Percentiles rank a stretch among this genome's conserved stretches.
These are phyloP conservation scores for Ambrosiella beaveri DNA, from an alignment of 2,329 filamentous ascomycete genomes.

Conservation along the genomic window DNA sequence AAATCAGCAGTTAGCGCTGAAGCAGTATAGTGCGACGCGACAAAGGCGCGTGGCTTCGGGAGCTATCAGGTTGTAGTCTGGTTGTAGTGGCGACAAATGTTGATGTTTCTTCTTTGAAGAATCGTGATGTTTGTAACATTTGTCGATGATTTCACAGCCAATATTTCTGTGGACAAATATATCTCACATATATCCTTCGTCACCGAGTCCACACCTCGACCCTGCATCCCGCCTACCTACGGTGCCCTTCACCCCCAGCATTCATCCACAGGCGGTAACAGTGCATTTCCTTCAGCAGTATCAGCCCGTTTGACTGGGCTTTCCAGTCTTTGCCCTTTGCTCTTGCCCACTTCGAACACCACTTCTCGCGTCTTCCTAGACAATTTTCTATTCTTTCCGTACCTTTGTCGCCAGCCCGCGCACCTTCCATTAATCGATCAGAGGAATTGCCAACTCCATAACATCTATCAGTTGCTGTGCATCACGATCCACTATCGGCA, in stretches of 20 bases:
- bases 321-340: not conserved
- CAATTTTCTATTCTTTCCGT: slow-evolving; percentile 2
- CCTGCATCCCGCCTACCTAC: not conserved
- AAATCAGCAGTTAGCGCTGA: not conserved
- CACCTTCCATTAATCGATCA: not conserved
- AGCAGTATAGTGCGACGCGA: not conserved
- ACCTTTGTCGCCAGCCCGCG: not conserved
- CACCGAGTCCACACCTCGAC: not conserved
- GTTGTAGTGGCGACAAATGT: no score
- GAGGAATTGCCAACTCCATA: not conserved
- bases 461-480: not conserved
- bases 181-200: not conserved
- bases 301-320: not conserved
- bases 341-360: not conserved
- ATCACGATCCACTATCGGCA: not conserved
- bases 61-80: not conserved
- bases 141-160: no score
- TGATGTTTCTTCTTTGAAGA: no score
- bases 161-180: no score
- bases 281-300: not conserved
- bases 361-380: not conserved
- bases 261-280: not conserved
- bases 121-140: no score
- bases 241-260: not conserved
- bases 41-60: not conserved